A percentile compares a stretch with the other conserved stretches of the same genome.
Evolutionary conservation across 805 yeast species (phyloP).

Genomic region (Wickerhamiella galacta): DNA sequence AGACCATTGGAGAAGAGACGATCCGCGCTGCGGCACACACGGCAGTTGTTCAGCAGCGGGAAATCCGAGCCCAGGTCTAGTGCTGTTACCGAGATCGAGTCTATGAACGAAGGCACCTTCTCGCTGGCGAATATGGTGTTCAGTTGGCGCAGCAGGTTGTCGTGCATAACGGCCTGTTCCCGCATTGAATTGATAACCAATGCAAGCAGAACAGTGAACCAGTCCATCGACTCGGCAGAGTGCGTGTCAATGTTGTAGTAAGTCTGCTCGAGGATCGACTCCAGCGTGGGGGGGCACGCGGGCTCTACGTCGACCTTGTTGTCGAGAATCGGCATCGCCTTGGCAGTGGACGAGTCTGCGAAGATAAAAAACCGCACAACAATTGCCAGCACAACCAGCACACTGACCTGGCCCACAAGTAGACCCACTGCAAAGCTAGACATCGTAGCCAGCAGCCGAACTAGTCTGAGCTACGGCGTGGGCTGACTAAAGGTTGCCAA

Average conservation of each 20-base stretch:
- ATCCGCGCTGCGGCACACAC: conserved; percentile 29
- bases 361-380: conserved; percentile 27
- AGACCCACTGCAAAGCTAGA: conserved; percentile 23
- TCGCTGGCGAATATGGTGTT: conserved; percentile 42
- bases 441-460: conserved; percentile 6
- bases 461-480: too few species aligned
- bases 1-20: conserved; percentile 19
- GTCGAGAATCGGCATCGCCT: conserved; percentile 12
- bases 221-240: conserved; percentile 78
- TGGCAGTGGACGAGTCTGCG: conserved; percentile 21
- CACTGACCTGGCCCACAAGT: conserved; percentile 27
- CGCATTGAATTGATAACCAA: conserved; percentile 78
- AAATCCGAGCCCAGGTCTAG: conserved; percentile 88
- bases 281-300: conserved; percentile 14
- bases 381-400: conserved; percentile 22
- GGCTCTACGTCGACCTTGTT: conserved; percentile 16
- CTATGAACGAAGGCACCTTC: conserved; percentile 66
- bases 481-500: too few species aligned
- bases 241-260: conserved; percentile 83
- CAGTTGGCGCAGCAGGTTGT: conserved; percentile 67
- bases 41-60: conserved; percentile 87
- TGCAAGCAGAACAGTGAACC: conserved; percentile 91
- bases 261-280: conserved; percentile 65
- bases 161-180: conserved; percentile 71
- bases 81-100: conserved; percentile 62